phyloP scores from a whole-genome alignment of 495 filamentous ascomycete species.

The Aspergillus sclerotiicarbonarius region DNA sequence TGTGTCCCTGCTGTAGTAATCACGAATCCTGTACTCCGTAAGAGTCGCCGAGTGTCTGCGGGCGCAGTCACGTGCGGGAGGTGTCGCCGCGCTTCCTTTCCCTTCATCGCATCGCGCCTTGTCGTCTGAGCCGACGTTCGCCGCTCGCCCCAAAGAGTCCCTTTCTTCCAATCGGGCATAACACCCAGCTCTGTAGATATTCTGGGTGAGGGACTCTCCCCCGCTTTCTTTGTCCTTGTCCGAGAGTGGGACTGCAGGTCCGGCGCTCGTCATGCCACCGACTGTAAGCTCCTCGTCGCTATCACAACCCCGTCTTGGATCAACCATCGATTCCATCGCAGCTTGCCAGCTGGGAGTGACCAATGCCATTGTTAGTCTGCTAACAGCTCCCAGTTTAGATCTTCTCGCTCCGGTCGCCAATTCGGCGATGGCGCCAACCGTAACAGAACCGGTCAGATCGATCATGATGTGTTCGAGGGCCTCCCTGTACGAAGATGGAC shows the following conservation, averaged over 20 bases:
- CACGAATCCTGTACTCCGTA: too few relatives aligned
- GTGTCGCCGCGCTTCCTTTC: not conserved
- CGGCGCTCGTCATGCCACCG: constrained; percentile 36
- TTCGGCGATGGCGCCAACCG: constrained; percentile 59
- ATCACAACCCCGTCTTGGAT: constrained; percentile 5
- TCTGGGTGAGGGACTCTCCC: not conserved
- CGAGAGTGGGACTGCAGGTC: constrained; percentile 8
- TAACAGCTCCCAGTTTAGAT: constrained; percentile 37
- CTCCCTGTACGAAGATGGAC: constrained; percentile 92
- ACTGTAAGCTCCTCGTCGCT: constrained; percentile 37
- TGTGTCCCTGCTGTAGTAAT: too few relatives aligned
- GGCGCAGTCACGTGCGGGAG: not conserved
- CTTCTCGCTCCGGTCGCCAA: constrained; percentile 45
- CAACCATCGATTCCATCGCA: not conserved
- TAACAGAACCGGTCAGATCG: constrained; percentile 72
- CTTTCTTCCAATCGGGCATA: not conserved
- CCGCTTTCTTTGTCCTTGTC: not conserved
- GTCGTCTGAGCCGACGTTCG: not conserved
- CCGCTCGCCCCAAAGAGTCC: not conserved
- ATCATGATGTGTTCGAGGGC: constrained; percentile 95
- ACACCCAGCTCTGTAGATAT: not conserved
- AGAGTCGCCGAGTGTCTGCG: not conserved
- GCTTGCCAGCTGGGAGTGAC: not conserved
- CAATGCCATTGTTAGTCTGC: not conserved
- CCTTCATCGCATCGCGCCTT: not conserved